Evolutionary conservation across 495 filamentous ascomycete species (phyloP), one percentile per base, ranked within the genome.

Genomic region (Xanthoparmelia taractica): DNA sequence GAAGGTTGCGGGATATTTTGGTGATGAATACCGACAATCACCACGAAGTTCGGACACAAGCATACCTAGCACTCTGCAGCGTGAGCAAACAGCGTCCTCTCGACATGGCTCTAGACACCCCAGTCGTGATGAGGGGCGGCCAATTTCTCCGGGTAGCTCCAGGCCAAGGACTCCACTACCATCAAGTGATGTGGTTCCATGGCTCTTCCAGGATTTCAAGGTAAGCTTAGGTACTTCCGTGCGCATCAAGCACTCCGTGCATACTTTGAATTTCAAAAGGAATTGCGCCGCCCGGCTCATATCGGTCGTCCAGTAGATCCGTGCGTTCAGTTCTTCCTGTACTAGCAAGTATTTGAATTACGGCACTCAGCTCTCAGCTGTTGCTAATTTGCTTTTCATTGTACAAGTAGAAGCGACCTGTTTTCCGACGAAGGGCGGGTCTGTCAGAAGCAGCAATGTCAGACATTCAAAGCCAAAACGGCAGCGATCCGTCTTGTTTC

Each of bases 131-230:
- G 65, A 72, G 48, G 77, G 52, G 37, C 66, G 56, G 60, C 69
- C 29, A 61, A 75, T 79, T n/a, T 90, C 88, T 20, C 87, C 89
- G 8, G 78, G 80, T 33, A 79, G 76, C 47, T 89, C 90, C 8
- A 78, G 91, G 59, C 89, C 92, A 60, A 81, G 88, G 50, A 93
- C 86, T 25, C 90, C 93, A n/a, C 78, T 90, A 47, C 91, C 92
- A 40, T 92, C 92, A 18, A 92, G 89, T 70, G 94, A 97, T 70
- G 90, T 98, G 57, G 92, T 93, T 29, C 94, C 94, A 17, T 98
- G 96, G 84, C 77, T 95, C 52, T 97, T 92, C 74, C 94, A 98
- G 75, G 90, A 94, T 71, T 85, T 81, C 66, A 85, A 92, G 72
- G 87, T 89, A 73, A 76, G 85, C 75, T 67, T 47, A 64, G 59